Conservation (phyloP, 164 flowering plant genomes). For the Cinnamomum micranthum region DNA sequence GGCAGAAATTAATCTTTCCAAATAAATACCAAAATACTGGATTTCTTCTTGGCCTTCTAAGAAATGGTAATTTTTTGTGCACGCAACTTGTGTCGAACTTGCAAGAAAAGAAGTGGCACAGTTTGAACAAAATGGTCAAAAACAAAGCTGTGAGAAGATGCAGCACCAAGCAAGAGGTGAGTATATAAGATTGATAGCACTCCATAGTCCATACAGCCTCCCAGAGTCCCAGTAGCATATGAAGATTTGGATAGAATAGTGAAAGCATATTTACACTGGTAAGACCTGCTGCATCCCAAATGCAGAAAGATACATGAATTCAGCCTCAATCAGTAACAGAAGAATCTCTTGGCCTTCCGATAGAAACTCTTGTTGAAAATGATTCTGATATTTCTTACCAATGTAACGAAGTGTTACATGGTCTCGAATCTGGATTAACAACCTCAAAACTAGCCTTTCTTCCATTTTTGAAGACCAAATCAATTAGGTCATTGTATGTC, state of each 20-base stretch:
- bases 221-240: background rate
- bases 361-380: background rate
- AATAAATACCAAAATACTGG: background rate
- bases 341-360: background rate
- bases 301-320: background rate
- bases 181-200: background rate
- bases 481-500: conserved; percentile 42
- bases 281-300: background rate
- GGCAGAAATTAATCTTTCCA: background rate
- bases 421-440: conserved; percentile 1
- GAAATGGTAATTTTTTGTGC: background rate
- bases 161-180: background rate
- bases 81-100: background rate
- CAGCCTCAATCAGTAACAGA: background rate
- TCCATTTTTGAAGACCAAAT: conserved; percentile 24
- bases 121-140: background rate
- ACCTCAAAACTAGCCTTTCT: conserved; percentile 1
- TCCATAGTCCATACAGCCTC: background rate
- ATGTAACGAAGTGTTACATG: background rate
- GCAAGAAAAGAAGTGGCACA: background rate
- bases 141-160: background rate
- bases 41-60: background rate
- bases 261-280: background rate
- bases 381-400: background rate
- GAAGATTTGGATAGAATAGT: background rate